Evolutionary conservation across 495 filamentous ascomycete genomes (phyloP), one percentile per base, ranked within the genome.

Genomic region (Trypethelium eluteriae): DNA sequence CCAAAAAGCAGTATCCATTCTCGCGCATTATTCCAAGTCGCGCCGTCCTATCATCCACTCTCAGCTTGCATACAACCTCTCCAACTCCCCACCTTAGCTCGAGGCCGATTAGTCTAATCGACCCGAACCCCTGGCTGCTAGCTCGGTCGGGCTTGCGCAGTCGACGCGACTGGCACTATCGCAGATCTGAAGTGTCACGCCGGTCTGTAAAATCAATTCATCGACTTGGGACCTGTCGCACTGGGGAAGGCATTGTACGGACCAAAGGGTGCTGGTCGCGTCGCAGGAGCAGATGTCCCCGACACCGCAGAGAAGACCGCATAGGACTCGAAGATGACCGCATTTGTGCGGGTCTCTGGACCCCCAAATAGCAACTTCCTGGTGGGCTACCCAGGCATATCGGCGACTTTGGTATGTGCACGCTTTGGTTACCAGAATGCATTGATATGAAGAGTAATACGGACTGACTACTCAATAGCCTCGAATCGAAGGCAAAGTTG

Each of bases 331-430:
- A 85, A 76, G 75, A 89, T 93, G 85, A 84, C 91, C 76, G 93
- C 93, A 76, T 93, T 89, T 77, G 94, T 98, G 80, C 90, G 95
- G 82, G 91, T 98, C 81, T 95, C 91, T 74, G 94, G 94, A 70
- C 93, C 92, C 70, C 91, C 94, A 70, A 98, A 98, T 81, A 94
- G 91, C 79, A 93, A 91, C 78, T 96, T 93, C 73, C 81, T 98
- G 69, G 91, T 98, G 69, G 94, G 94, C 62, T 98, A 98, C 77
- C 94, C 94, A 5, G 94, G 94, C 68, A 98, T 98, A 76, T 96
- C 95, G 39, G 95, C 94, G 70, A 98, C 95, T 3, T 81, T 97
- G 87, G 93, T 96, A 81, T 82, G 88, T 79, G 25, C 18, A 63
- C 34, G 44, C 25, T 38, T 32, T 16, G 25, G 25, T 25, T 25